Evolutionary conservation across 73 alveolate genomes (phyloP).

Genomic region (Loxodes magnus): DNA sequence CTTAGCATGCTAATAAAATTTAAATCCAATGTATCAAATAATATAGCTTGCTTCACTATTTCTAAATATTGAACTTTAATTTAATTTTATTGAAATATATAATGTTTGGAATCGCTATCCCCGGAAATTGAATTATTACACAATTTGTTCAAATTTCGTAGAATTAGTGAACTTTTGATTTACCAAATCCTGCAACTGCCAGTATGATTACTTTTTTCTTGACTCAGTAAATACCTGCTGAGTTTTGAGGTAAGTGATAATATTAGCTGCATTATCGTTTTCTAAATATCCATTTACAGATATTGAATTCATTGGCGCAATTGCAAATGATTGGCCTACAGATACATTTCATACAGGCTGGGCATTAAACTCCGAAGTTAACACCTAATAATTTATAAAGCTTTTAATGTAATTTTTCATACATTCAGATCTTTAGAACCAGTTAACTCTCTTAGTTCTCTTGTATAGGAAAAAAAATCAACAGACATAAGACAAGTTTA

Average conservation of each 20-base stretch:
- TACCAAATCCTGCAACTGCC: constrained; percentile 37
- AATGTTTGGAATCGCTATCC: constrained; percentile 43
- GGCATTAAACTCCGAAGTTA: constrained; percentile 76
- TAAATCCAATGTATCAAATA: no score
- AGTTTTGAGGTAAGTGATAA: no score
- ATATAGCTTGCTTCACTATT: no score
- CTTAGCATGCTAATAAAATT: no score
- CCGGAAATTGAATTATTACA: constrained; percentile 34
- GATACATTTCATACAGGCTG: constrained; percentile 91
- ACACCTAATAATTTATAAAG: constrained; percentile 44
- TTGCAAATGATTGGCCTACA: constrained; percentile 86
- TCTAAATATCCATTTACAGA: constrained; percentile 78
- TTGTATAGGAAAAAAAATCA: constrained; percentile 56
- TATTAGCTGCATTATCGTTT: constrained; percentile 69
- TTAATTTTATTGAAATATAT: background rate
- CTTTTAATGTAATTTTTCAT: no score
- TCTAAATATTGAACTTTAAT: no score
- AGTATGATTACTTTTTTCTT: constrained; percentile 61
- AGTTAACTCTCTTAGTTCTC: constrained; percentile 43
- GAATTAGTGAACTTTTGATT: constrained; percentile 30
- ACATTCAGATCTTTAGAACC: constrained; percentile 70
- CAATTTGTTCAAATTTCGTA: constrained; percentile 18
- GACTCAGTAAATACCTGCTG: constrained; percentile 52
- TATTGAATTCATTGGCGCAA: constrained; percentile 83
- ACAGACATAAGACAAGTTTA: constrained; percentile 65